Base-by-base conservation (phyloP, 352 stramenopile species). In the Globisporangium polare region DNA sequence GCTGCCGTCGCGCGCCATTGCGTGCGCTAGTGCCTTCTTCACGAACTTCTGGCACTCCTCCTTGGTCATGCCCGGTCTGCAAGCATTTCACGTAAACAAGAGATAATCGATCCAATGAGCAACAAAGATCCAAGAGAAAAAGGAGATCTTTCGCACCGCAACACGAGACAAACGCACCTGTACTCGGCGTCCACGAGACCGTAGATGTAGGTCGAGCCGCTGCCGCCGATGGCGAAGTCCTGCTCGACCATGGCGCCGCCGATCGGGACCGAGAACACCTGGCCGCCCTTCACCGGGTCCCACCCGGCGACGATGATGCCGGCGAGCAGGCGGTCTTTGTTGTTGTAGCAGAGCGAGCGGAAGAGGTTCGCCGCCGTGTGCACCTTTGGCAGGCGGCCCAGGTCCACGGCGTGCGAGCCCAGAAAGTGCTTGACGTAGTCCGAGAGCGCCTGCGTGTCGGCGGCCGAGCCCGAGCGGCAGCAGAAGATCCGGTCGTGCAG, bases 231-330 rank as follows among this genome's bases (percentile, higher is more conserved):
- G 17, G 97, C 94, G 74, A 98, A 99, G 51, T 97, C 86, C 78
- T 99, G 95, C 77, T 99, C 93, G 60, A 99, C 90, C 74, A 98
- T 96, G 13, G 95, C 88, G 60, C 97, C 97, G 46, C 97, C 96
- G 62, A 98, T 92, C 15, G 96, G 93, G 66, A 99, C 96, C 29
- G 90, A 97, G 74, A 98, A 99, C 39, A 99, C 96, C 61, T 95
- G 83, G 17, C 96, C 96, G 58, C 96, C 96, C 64, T 98, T 92
- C 37, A 99, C 92, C 0, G 88, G 80, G 83, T 99, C 97, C 90
- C 94, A 99, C 22, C 97, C 97, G 13, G 94, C 97, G 43, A 99
- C 92, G 76, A 99, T 99, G 65, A 99, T 98, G 46, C 97, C 97
- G 0, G 91, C 92, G 54, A 95, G 80, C 68, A 95, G 66, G 29